These are phyloP conservation scores for Teratosphaeria epicoccoides DNA, from an alignment of 2,329 filamentous ascomycete species.

Conservation along the genomic window DNA sequence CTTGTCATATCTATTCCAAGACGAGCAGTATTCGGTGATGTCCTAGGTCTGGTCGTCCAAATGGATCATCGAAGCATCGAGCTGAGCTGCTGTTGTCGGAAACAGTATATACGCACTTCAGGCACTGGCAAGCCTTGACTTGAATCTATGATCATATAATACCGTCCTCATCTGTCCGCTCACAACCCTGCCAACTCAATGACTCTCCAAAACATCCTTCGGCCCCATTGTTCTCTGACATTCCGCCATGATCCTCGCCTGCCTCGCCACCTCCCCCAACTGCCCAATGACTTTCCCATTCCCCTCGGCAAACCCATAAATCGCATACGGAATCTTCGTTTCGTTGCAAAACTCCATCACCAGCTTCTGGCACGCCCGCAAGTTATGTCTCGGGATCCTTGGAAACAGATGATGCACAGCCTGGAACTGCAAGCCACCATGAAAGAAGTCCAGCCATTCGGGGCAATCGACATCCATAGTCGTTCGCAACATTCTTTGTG, in stretches of 20 bases:
- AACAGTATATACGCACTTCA: too few relatives aligned
- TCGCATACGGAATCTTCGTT: constrained; percentile 51
- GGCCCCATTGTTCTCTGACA: constrained; percentile 38
- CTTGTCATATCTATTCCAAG: too few relatives aligned
- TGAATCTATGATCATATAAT: too few relatives aligned
- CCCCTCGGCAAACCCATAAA: constrained; percentile 52
- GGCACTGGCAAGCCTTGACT: too few relatives aligned
- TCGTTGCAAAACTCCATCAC: constrained; percentile 56
- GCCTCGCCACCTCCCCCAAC: constrained; percentile 49
- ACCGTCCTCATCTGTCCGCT: too few relatives aligned
- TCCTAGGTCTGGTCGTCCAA: too few relatives aligned
- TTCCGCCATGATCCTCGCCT: constrained; percentile 49
- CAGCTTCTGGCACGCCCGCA: constrained; percentile 49
- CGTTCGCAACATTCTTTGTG: constrained; percentile 58
- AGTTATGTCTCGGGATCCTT: constrained; percentile 57
- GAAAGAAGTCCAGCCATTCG: constrained; percentile 59
- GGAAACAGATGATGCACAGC: constrained; percentile 61
- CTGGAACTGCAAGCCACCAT: constrained; percentile 64
- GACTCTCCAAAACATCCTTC: constrained; percentile 19
- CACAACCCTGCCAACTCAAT: constrained; percentile 13
- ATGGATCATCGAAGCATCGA: too few relatives aligned
- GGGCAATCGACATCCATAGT: constrained; percentile 68
- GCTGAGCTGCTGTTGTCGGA: too few relatives aligned
- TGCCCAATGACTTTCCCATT: constrained; percentile 48
- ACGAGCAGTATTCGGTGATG: too few relatives aligned